A percentile compares a stretch with the other conserved stretches of the same genome.
These are phyloP conservation scores for Penicillium vulpinum DNA, from an alignment of 2,329 filamentous ascomycete genomes.

Conservation along the genomic window DNA sequence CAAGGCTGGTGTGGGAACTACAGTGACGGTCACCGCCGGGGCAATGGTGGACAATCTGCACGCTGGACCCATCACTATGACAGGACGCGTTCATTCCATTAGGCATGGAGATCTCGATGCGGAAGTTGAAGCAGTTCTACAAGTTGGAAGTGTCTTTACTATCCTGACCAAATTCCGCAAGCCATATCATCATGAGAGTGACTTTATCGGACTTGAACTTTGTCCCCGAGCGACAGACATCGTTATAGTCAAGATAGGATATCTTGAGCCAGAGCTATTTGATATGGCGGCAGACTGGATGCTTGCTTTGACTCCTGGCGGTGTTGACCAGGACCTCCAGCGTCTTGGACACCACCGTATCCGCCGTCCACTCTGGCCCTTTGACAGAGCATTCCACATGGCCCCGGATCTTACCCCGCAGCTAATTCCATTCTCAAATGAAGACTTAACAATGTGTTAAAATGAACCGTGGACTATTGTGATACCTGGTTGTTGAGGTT, in stretches of 20 bases:
- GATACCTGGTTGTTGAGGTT: not conserved
- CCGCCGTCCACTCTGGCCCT: slow-evolving; percentile 53
- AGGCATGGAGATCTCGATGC: slow-evolving; percentile 54
- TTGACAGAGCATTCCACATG: slow-evolving; percentile 39
- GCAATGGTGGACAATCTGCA: slow-evolving; percentile 53
- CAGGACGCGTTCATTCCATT: slow-evolving; percentile 53
- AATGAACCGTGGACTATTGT: too few species aligned
- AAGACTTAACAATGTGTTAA: not conserved
- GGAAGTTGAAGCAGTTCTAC: slow-evolving; percentile 51
- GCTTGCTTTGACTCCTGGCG: slow-evolving; percentile 55
- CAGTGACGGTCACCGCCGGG: slow-evolving; percentile 54
- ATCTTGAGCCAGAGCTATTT: slow-evolving; percentile 56
- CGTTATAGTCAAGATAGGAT: slow-evolving; percentile 59
- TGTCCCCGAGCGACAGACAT: slow-evolving; percentile 50
- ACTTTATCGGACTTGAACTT: slow-evolving; percentile 53
- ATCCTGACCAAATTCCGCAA: slow-evolving; percentile 56
- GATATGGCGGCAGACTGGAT: slow-evolving; percentile 58
- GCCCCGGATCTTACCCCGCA: slow-evolving; percentile 39
- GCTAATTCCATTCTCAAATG: slow-evolving; percentile 38
- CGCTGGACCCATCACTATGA: slow-evolving; percentile 53
- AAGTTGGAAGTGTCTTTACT: slow-evolving; percentile 52
- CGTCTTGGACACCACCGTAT: slow-evolving; percentile 53
- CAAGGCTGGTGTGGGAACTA: slow-evolving; percentile 49
- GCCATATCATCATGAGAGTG: slow-evolving; percentile 55
- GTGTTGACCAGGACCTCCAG: slow-evolving; percentile 55